Percentiles rank a stretch among this genome's conserved stretches.
Conservation (phyloP, 352 stramenopile genomes). For the Globisporangium recalcitrans region DNA sequence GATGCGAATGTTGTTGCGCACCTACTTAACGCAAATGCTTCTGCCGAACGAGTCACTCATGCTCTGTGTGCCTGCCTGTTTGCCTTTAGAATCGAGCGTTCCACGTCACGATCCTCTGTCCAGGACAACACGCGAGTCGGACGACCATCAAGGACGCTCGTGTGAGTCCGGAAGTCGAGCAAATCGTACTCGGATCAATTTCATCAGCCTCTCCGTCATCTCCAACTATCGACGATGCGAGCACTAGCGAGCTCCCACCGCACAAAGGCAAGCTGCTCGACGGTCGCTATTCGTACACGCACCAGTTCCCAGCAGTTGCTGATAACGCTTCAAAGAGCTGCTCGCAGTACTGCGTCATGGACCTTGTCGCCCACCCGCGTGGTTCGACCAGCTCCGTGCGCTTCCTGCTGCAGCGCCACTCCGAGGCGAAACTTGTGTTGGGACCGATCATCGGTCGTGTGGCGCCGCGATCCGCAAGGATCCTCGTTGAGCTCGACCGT, state of each 20-base stretch:
- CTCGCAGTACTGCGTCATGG: constrained; percentile 38
- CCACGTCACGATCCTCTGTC: constrained; percentile 40
- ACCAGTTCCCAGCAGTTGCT: constrained; percentile 20
- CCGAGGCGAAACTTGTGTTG: constrained; percentile 39
- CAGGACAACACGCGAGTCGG: constrained; percentile 23
- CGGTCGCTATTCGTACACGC: constrained; percentile 18
- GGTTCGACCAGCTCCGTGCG: constrained; percentile 26
- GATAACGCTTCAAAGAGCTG: background rate
- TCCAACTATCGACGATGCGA: background rate
- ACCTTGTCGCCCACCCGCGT: constrained; percentile 41
- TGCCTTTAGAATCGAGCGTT: constrained; percentile 27
- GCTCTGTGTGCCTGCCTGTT: background rate
- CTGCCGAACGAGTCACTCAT: background rate
- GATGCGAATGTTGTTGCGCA: no score
- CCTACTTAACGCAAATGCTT: no score
- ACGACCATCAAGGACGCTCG: constrained; percentile 31
- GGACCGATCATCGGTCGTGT: constrained; percentile 62
- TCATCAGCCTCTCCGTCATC: constrained; percentile 19
- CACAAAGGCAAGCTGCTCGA: constrained; percentile 9
- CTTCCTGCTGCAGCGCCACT: constrained; percentile 33
- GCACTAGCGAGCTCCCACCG: constrained; percentile 4
- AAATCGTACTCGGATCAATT: constrained; percentile 44
- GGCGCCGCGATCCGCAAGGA: constrained; percentile 40
- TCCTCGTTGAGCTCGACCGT: constrained; percentile 62
- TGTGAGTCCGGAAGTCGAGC: constrained; percentile 30